A percentile compares a stretch with the other conserved stretches of the same genome.
Evolutionary conservation across 73 alveolate genomes (phyloP).

Genomic region (Paramecium primaurelia): DNA sequence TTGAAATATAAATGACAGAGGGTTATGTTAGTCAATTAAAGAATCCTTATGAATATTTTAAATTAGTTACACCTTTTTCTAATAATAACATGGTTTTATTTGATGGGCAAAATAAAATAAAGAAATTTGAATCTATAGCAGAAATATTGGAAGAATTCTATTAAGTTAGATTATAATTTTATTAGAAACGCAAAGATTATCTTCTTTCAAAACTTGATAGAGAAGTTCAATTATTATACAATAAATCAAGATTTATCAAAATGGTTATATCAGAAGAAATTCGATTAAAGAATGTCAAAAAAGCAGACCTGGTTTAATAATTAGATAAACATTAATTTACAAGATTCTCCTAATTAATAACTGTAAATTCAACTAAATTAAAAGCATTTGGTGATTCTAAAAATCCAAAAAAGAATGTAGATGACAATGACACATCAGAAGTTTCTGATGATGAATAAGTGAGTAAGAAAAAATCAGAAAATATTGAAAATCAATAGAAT

Average conservation of each 20-base stretch:
- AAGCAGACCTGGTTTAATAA: conserved; percentile 47
- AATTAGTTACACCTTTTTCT: conserved; percentile 74
- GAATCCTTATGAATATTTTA: conserved; percentile 86
- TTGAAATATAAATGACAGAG: conserved; percentile 76
- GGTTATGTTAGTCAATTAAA: conserved; percentile 56
- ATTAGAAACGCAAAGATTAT: conserved; percentile 93
- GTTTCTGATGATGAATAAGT: conserved; percentile 38
- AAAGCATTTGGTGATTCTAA: background rate
- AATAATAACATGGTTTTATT: conserved; percentile 91
- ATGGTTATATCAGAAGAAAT: conserved; percentile 86
- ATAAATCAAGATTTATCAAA: conserved; percentile 91
- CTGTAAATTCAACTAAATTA: background rate
- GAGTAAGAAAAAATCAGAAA: conserved; percentile 50
- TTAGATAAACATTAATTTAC: conserved; percentile 59
- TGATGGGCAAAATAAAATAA: conserved; percentile 81
- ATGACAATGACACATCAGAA: conserved; percentile 48
- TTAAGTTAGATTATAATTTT: conserved; percentile 81
- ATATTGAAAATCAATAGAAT: conserved; percentile 2
- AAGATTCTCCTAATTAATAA: background rate
- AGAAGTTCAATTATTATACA: conserved; percentile 86
- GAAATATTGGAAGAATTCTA: conserved; percentile 93
- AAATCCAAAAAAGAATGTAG: background rate
- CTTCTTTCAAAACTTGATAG: conserved; percentile 87
- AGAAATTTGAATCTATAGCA: conserved; percentile 76
- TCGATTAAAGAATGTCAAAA: conserved; percentile 73